Evolutionary conservation across 1,284 basidiomycete species (phyloP).

Genomic region (Heterobasidion parviporum): DNA sequence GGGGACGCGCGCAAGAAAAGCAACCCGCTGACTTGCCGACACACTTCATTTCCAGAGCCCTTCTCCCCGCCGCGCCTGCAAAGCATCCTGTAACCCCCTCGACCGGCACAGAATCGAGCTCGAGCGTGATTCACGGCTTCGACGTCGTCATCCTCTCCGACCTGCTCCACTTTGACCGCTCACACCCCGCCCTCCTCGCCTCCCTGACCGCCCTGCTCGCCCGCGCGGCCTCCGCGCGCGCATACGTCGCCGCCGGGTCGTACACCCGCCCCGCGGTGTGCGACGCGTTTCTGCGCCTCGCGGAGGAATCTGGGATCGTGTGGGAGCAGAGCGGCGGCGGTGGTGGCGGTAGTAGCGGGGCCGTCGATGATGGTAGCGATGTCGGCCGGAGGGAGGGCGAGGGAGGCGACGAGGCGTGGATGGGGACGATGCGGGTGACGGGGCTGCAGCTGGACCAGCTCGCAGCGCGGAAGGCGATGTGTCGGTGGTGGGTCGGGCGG

Average conservation of each 20-base stretch:
- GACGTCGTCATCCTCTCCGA: constrained; percentile 62
- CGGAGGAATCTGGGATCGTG: constrained; percentile 31
- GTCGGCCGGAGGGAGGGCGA: not conserved
- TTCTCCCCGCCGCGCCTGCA: too few relatives aligned
- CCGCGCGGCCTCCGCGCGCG: constrained; percentile 30
- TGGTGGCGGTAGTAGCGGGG: not conserved
- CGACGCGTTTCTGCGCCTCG: constrained; percentile 40
- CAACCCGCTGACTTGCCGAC: too few relatives aligned
- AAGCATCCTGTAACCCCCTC: not conserved
- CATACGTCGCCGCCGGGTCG: constrained; percentile 56
- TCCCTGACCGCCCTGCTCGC: constrained; percentile 42
- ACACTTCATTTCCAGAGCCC: too few relatives aligned
- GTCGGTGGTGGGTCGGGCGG: constrained; percentile 50
- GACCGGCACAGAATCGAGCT: not conserved
- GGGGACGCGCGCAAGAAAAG: not conserved
- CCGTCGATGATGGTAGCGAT: not conserved
- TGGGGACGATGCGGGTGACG: constrained; percentile 35
- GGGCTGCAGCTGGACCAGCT: constrained; percentile 40
- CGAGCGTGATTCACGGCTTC: constrained; percentile 22
- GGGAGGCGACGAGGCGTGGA: constrained; percentile 28
- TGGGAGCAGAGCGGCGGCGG: constrained; percentile 32
- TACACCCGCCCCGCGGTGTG: constrained; percentile 52
- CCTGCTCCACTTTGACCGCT: constrained; percentile 57
- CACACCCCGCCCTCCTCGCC: constrained; percentile 47
- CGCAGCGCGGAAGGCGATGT: constrained; percentile 43